Conservation (phyloP, 768 basidiomycete species). For the Hydnum rufescens region DNA sequence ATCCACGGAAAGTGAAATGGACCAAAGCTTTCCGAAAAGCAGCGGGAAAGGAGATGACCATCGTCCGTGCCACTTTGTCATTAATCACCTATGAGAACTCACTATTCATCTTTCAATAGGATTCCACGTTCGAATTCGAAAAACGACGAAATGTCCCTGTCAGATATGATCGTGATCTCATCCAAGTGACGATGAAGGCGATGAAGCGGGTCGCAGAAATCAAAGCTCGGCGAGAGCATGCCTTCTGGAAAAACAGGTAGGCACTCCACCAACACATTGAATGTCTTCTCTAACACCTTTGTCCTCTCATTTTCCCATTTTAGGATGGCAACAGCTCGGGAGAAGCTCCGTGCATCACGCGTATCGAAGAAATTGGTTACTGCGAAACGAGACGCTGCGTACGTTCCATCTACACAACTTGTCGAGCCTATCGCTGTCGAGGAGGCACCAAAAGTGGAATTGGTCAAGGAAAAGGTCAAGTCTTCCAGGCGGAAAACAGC, state of each 20-base stretch:
- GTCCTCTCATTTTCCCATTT: neutral
- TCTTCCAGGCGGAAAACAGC: constrained; percentile 27
- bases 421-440: constrained; percentile 35
- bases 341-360: constrained; percentile 26
- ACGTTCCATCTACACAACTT: constrained; percentile 33
- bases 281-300: neutral
- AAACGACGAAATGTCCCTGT: constrained; percentile 96
- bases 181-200: constrained; percentile 83
- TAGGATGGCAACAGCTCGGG: constrained; percentile 11
- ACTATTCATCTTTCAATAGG: constrained; percentile 28
- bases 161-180: constrained; percentile 84
- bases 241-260: constrained; percentile 78
- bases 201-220: constrained; percentile 94
- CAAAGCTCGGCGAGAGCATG: constrained; percentile 71
- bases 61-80: constrained; percentile 34
- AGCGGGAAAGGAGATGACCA: constrained; percentile 98
- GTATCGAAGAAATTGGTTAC: constrained; percentile 5
- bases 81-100: neutral
- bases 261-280: constrained; percentile 5
- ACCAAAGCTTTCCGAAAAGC: constrained; percentile 99
- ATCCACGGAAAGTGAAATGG: constrained; percentile 97
- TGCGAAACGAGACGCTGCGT: constrained; percentile 1
- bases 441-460: constrained; percentile 16
- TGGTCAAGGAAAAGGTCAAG: constrained; percentile 51
- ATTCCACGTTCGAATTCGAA: constrained; percentile 97